A percentile compares a stretch with the other conserved stretches of the same genome.
phyloP scores from a whole-genome alignment of 169 alveolate species.

The Plasmodium malariae region DNA sequence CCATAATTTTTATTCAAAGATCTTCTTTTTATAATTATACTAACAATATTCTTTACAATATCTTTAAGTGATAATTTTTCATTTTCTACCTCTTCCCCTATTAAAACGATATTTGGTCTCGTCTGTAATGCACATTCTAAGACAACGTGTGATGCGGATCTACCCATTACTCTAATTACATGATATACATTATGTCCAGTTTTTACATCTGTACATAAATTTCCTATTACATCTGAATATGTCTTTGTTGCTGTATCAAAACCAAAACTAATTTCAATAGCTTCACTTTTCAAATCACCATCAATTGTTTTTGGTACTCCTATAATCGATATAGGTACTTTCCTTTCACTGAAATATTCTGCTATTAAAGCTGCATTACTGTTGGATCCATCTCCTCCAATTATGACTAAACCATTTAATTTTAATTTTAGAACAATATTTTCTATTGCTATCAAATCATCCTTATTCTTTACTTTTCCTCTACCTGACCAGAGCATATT shows the following conservation, averaged over 20 bases:
- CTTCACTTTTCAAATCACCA: constrained; percentile 97
- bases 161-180: constrained; percentile 98
- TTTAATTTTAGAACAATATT: constrained; percentile 91
- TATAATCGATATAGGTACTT: constrained; percentile 87
- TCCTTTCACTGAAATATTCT: constrained; percentile 91
- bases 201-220: constrained; percentile 93
- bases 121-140: constrained; percentile 97
- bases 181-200: constrained; percentile 95
- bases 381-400: constrained; percentile 99
- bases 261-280: constrained; percentile 98
- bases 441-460: constrained; percentile 91
- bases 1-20: constrained; percentile 94
- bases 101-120: constrained; percentile 94
- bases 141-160: constrained; percentile 98
- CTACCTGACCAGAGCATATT: constrained; percentile 99
- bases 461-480: constrained; percentile 95
- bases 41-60: constrained; percentile 92
- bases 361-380: constrained; percentile 98
- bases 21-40: constrained; percentile 93
- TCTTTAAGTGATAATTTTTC: constrained; percentile 90
- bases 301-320: constrained; percentile 99
- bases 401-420: constrained; percentile 97
- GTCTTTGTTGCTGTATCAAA: constrained; percentile 98
- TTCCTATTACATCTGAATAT: constrained; percentile 96
- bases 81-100: constrained; percentile 96